Conservation (phyloP, 1,284 basidiomycete genomes). For the Lentinula novae-zelandiae region DNA sequence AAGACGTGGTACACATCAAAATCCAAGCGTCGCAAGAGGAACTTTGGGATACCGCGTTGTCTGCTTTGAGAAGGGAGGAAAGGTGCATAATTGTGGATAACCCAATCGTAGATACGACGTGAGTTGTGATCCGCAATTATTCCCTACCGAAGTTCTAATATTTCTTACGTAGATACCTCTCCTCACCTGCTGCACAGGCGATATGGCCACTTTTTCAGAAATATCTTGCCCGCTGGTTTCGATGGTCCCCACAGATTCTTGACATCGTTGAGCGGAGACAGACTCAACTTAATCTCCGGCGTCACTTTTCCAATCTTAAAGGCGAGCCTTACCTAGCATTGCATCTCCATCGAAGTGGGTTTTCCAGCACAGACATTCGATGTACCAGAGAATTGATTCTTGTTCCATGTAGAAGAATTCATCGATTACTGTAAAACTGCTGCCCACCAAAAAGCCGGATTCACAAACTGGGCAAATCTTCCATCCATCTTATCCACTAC, state of each 20-base stretch:
- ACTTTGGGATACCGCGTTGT: conserved; percentile 33
- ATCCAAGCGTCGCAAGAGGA: conserved; percentile 22
- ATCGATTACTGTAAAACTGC: conserved; percentile 35
- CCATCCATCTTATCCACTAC: conserved; percentile 28
- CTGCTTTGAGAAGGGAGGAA: conserved; percentile 26
- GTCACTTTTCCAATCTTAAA: conserved; percentile 18
- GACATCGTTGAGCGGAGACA: conserved; percentile 31
- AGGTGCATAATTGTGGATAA: conserved; percentile 39
- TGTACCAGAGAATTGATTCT: not conserved
- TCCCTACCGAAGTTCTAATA: not conserved
- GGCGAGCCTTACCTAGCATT: conserved; percentile 38
- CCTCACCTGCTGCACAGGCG: conserved; percentile 31
- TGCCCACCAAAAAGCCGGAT: conserved; percentile 28
- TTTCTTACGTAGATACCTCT: conserved; percentile 29
- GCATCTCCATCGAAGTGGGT: conserved; percentile 36
- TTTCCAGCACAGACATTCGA: not conserved
- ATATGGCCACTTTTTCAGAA: conserved; percentile 38
- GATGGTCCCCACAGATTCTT: conserved; percentile 33
- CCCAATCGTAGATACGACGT: conserved; percentile 40
- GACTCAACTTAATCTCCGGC: conserved; percentile 25
- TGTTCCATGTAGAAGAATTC: conserved; percentile 31
- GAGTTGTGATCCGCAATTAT: conserved; percentile 10
- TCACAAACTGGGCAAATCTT: conserved; percentile 45
- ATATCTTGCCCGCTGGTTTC: conserved; percentile 35
- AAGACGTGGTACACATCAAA: conserved; percentile 30